Percentiles rank a stretch among this genome's conserved stretches.
Evolutionary conservation across 73 alveolate species (phyloP).

Genomic region (Durusdinium trenchii): DNA sequence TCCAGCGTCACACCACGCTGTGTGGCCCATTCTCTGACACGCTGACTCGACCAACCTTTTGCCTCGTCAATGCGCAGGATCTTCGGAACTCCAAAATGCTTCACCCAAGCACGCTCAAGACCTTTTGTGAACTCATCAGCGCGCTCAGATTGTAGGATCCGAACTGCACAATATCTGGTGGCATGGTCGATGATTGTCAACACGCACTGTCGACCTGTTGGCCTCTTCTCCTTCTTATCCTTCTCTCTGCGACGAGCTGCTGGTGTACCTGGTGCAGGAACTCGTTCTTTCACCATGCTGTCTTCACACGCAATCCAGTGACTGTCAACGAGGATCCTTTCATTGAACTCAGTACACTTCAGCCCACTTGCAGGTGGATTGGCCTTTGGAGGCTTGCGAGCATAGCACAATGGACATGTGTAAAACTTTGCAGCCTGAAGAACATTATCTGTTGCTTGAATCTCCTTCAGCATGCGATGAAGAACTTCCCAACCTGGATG

Average conservation of each 20-base stretch:
- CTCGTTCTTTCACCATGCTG: not conserved
- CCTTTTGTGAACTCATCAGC: constrained; percentile 8
- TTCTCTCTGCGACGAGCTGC: not conserved
- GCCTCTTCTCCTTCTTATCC: no score
- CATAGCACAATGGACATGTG: not conserved
- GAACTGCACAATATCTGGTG: not conserved
- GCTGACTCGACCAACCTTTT: constrained; percentile 53
- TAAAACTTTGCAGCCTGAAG: not conserved
- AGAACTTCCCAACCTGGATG: not conserved
- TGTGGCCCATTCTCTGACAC: constrained; percentile 14
- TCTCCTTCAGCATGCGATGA: not conserved
- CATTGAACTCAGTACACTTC: not conserved
- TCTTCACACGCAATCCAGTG: not conserved
- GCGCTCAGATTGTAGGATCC: not conserved
- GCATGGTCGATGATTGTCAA: constrained; percentile 37
- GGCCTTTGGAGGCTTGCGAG: not conserved
- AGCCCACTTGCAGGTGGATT: not conserved
- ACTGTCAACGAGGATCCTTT: not conserved
- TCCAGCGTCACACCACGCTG: not conserved
- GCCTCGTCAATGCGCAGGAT: constrained; percentile 55
- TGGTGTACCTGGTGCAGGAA: not conserved
- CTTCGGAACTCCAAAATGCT: constrained; percentile 43
- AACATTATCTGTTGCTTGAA: not conserved
- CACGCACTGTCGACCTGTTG: not conserved
- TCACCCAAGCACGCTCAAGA: constrained; percentile 25